These are phyloP conservation scores for Suhomyces maxii DNA, from an alignment of 1,139 yeast species.

Conservation along the genomic window DNA sequence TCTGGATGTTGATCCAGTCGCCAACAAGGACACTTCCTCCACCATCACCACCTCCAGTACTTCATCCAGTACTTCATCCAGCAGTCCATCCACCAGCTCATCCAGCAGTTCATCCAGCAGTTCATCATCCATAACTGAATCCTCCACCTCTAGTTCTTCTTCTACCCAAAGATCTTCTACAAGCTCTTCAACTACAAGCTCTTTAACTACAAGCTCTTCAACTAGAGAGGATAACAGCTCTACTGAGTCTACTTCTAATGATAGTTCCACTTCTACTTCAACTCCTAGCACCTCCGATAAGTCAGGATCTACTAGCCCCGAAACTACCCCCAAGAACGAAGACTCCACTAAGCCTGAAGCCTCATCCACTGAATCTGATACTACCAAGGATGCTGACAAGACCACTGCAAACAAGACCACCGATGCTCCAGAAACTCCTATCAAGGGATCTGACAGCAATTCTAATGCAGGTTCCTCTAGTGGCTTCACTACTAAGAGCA, in stretches of 20 bases:
- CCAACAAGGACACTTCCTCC: neutral
- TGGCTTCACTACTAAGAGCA: slow-evolving; percentile 1
- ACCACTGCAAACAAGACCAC: neutral
- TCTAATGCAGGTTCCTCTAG: slow-evolving; percentile 1
- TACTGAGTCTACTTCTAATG: slow-evolving; percentile 3
- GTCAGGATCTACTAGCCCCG: slow-evolving; percentile 2
- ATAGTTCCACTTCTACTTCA: slow-evolving; percentile 2
- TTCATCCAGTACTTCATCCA: slow-evolving; percentile 3
- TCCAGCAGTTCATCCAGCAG: no score
- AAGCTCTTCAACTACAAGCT: neutral
- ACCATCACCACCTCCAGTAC: slow-evolving; percentile 1
- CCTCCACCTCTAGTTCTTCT: slow-evolving; percentile 3
- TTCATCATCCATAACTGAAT: no score
- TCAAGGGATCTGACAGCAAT: slow-evolving; percentile 1
- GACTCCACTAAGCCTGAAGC: neutral
- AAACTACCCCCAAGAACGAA: neutral
- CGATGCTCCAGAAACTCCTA: neutral
- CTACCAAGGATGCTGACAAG: neutral
- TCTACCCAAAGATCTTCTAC: slow-evolving; percentile 3
- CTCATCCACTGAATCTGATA: neutral
- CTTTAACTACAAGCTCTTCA: slow-evolving; percentile 2
- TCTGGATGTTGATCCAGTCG: slow-evolving; percentile 33
- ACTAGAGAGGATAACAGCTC: neutral
- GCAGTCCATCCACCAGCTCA: slow-evolving; percentile 3
- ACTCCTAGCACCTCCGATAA: slow-evolving; percentile 3